phyloP scores from a whole-genome alignment of 148 eudicot species.

The Agrostemma githago region DNA sequence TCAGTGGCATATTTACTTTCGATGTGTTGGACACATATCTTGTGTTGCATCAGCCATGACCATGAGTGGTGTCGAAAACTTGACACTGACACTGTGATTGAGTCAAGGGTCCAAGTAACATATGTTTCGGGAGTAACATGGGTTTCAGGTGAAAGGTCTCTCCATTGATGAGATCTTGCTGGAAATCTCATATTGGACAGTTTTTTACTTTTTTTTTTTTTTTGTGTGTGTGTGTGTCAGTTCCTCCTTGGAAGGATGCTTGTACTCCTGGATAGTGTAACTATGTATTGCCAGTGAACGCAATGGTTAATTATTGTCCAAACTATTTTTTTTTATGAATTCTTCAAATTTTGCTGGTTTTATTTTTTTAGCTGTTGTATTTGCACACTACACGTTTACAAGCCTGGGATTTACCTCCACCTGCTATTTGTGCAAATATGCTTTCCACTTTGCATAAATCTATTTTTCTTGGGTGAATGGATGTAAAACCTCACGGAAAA shows the following conservation, averaged over 20 bases:
- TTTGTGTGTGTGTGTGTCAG: too few species aligned
- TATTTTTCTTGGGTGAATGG: background rate
- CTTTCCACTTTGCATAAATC: background rate
- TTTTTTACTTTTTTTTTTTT: too few species aligned
- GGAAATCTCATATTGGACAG: background rate
- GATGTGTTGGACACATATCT: too few species aligned
- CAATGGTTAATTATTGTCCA: background rate
- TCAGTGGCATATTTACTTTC: too few species aligned
- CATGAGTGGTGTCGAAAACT: too few species aligned
- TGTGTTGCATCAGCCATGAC: too few species aligned
- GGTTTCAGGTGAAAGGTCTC: background rate
- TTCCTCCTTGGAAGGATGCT: background rate
- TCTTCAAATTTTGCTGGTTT: background rate
- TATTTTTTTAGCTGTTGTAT: background rate
- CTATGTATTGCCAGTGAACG: background rate
- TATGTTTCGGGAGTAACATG: background rate
- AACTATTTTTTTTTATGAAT: background rate
- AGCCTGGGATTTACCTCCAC: background rate
- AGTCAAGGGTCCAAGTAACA: too few species aligned
- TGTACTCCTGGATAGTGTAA: background rate
- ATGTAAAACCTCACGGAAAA: background rate
- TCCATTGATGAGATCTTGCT: background rate
- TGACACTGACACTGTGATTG: too few species aligned
- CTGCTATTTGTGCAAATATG: background rate
- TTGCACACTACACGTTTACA: background rate